Evolutionary conservation across 2,329 filamentous ascomycete species (phyloP).

Genomic region (Fusarium sp.): DNA sequence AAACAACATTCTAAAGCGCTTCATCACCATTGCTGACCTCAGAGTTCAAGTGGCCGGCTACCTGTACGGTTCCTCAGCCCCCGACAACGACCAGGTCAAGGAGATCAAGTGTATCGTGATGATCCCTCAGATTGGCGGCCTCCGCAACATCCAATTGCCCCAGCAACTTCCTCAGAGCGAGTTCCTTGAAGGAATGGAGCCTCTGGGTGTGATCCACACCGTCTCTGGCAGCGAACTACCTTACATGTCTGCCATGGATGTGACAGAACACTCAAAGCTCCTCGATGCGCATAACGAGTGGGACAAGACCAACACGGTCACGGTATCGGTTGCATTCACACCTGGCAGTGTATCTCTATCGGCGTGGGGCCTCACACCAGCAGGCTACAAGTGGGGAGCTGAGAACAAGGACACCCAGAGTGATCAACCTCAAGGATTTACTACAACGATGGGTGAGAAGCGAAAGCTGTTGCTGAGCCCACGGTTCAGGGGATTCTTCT

Average conservation of each 20-base stretch:
- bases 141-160: slow-evolving; percentile 90
- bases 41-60: slow-evolving; percentile 97
- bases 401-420: slow-evolving; percentile 94
- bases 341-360: slow-evolving; percentile 94
- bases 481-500: slow-evolving; percentile 93
- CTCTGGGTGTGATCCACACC: slow-evolving; percentile 94
- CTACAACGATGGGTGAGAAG: slow-evolving; percentile 91
- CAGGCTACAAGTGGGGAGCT: slow-evolving; percentile 95
- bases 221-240: slow-evolving; percentile 92
- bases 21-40: slow-evolving; percentile 96
- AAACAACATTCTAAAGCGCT: slow-evolving; percentile 97
- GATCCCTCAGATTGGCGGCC: slow-evolving; percentile 94
- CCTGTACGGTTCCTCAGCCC: slow-evolving; percentile 89
- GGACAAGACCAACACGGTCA: slow-evolving; percentile 87
- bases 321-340: slow-evolving; percentile 95
- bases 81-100: slow-evolving; percentile 96
- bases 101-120: slow-evolving; percentile 97
- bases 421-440: slow-evolving; percentile 94
- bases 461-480: slow-evolving; percentile 93
- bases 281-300: slow-evolving; percentile 77
- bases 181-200: slow-evolving; percentile 85
- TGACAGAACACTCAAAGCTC: slow-evolving; percentile 90
- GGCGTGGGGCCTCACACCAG: slow-evolving; percentile 90
- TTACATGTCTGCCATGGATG: slow-evolving; percentile 95
- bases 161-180: slow-evolving; percentile 92